Evolutionary conservation across 805 yeast species (phyloP).

Genomic region (Hyphopichia homilentoma): DNA sequence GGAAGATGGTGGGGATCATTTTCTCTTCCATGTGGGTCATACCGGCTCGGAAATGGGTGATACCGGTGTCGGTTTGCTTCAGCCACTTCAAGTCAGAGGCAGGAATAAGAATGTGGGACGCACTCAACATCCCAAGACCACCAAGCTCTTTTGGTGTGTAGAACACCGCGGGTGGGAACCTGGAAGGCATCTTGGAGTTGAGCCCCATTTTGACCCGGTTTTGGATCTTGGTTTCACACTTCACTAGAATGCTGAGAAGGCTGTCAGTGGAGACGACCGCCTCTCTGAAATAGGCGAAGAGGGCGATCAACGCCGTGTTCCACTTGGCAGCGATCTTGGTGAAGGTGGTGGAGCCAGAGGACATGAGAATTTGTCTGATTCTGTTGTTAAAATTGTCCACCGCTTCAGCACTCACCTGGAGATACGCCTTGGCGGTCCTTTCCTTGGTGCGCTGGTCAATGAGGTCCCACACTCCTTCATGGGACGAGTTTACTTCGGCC

Average conservation of each 20-base stretch:
- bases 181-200: slow-evolving; percentile 96
- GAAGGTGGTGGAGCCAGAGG: slow-evolving; percentile 93
- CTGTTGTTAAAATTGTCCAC: slow-evolving; percentile 78
- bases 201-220: slow-evolving; percentile 91
- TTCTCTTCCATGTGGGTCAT: slow-evolving; percentile 80
- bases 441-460: slow-evolving; percentile 68
- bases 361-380: slow-evolving; percentile 86
- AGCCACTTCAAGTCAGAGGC: slow-evolving; percentile 91
- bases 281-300: slow-evolving; percentile 89
- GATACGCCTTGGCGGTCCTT: slow-evolving; percentile 81
- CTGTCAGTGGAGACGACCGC: slow-evolving; percentile 83
- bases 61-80: slow-evolving; percentile 89
- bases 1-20: slow-evolving; percentile 86
- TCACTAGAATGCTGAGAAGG: slow-evolving; percentile 76
- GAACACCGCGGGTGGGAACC: slow-evolving; percentile 98
- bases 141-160: slow-evolving; percentile 97
- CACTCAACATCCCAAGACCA: slow-evolving; percentile 96
- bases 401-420: slow-evolving; percentile 76
- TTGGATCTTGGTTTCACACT: slow-evolving; percentile 89
- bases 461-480: slow-evolving; percentile 93
- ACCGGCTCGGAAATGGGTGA: slow-evolving; percentile 91
- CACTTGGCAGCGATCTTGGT: slow-evolving; percentile 92
- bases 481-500: slow-evolving; percentile 47
- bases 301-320: slow-evolving; percentile 86
- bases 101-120: slow-evolving; percentile 93